Conservation (phyloP, 208 protist species). For the Novymonas esmeraldas region DNA sequence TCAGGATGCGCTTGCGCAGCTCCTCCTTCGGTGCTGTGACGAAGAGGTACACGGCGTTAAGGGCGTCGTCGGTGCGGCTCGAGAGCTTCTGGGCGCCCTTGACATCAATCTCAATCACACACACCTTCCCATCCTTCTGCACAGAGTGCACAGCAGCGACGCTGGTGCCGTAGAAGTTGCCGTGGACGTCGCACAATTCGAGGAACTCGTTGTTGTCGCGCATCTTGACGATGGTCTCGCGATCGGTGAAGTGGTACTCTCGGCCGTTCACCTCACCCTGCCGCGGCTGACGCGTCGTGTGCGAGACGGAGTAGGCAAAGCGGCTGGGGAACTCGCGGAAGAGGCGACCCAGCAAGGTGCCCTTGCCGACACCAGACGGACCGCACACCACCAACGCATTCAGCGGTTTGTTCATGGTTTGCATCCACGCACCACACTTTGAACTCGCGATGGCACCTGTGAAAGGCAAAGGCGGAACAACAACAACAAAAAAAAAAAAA, state of each 20-base stretch:
- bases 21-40: constrained; percentile 82
- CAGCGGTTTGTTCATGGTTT: constrained; percentile 37
- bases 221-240: constrained; percentile 72
- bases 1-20: constrained; percentile 75
- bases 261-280: constrained; percentile 86
- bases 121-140: constrained; percentile 65
- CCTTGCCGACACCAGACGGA: constrained; percentile 93
- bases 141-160: constrained; percentile 80
- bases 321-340: constrained; percentile 62
- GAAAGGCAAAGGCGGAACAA: not conserved
- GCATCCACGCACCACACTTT: not conserved
- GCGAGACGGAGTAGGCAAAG: constrained; percentile 93
- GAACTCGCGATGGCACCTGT: not conserved
- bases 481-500: constrained; percentile 6
- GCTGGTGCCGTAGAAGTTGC: constrained; percentile 96
- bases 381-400: constrained; percentile 91
- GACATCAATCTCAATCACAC: constrained; percentile 93
- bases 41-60: constrained; percentile 77
- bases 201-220: constrained; percentile 83
- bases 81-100: constrained; percentile 82
- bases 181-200: constrained; percentile 93
- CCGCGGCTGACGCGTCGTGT: constrained; percentile 91
- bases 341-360: constrained; percentile 88
- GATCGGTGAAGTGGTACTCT: constrained; percentile 91
- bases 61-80: constrained; percentile 29